These are phyloP conservation scores for Phytopythium mirpurense DNA, from an alignment of 352 stramenopile genomes.

Conservation along the genomic window DNA sequence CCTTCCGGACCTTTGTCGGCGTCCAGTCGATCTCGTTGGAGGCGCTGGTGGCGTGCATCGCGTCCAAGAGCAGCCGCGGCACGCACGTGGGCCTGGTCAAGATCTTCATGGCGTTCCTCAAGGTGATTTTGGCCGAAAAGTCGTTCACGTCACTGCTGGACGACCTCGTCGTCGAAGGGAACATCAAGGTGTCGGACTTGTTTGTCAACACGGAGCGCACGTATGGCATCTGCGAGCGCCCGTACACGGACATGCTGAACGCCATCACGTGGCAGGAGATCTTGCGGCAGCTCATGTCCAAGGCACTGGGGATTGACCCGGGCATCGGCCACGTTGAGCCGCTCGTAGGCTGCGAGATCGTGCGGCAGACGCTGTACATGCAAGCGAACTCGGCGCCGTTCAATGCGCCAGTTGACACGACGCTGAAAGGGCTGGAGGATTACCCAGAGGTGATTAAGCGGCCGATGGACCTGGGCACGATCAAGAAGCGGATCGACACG, in stretches of 20 bases:
- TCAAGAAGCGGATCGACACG: slow-evolving; percentile 70
- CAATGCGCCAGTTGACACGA: slow-evolving; percentile 76
- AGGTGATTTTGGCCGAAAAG: slow-evolving; percentile 70
- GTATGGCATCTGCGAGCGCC: slow-evolving; percentile 70
- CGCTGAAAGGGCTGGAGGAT: slow-evolving; percentile 75
- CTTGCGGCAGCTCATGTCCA: slow-evolving; percentile 76
- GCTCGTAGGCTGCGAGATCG: slow-evolving; percentile 74
- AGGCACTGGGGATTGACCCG: slow-evolving; percentile 68
- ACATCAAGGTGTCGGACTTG: slow-evolving; percentile 75
- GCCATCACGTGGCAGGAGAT: slow-evolving; percentile 84
- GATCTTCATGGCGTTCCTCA: slow-evolving; percentile 73
- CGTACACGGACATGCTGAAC: slow-evolving; percentile 68
- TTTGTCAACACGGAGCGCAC: slow-evolving; percentile 66
- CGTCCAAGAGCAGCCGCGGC: slow-evolving; percentile 30
- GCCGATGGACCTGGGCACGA: slow-evolving; percentile 89
- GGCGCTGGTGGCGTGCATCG: slow-evolving; percentile 47
- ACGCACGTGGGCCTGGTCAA: slow-evolving; percentile 44
- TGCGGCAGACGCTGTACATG: slow-evolving; percentile 78
- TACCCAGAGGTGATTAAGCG: slow-evolving; percentile 84
- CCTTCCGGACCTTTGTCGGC: slow-evolving; percentile 65
- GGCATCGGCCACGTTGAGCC: slow-evolving; percentile 69
- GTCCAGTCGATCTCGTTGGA: slow-evolving; percentile 62
- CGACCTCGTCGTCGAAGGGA: slow-evolving; percentile 75
- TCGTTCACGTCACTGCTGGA: slow-evolving; percentile 72
- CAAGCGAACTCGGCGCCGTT: slow-evolving; percentile 79